phyloP scores from a whole-genome alignment of 1,284 basidiomycete genomes.

The Boletus calvinii region DNA sequence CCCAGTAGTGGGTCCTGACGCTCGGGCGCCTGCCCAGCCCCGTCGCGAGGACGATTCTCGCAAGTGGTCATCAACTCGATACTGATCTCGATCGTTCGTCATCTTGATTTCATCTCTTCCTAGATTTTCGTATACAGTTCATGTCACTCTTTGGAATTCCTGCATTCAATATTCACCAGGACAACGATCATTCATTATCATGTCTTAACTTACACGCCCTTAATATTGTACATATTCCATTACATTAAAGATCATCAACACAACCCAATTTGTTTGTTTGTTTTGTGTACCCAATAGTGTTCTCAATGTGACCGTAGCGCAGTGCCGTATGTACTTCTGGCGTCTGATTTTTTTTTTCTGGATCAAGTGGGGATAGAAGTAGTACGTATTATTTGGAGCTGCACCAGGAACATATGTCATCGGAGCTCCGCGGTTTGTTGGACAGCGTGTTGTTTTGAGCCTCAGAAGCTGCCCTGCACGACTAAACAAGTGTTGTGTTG shows the following conservation, averaged over 20 bases:
- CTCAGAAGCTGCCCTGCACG: constrained; percentile 8
- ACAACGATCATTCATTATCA: constrained; percentile 41
- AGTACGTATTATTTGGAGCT: constrained; percentile 17
- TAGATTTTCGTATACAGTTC: constrained; percentile 38
- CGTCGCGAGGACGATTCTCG: constrained; percentile 43
- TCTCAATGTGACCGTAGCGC: constrained; percentile 21
- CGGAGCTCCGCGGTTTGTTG: constrained; percentile 35
- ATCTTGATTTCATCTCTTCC: constrained; percentile 37
- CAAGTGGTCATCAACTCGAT: constrained; percentile 46
- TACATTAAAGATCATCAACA: constrained; percentile 34
- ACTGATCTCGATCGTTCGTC: constrained; percentile 44
- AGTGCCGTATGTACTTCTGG: constrained; percentile 31
- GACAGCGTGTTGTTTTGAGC: constrained; percentile 1
- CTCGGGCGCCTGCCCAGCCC: constrained; percentile 33
- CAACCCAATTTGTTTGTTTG: constrained; percentile 25
- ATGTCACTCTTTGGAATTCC: constrained; percentile 37
- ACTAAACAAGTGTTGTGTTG: constrained; percentile 9
- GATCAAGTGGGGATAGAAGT: constrained; percentile 21
- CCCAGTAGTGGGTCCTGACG: constrained; percentile 33
- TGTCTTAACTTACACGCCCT: constrained; percentile 37
- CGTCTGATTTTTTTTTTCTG: constrained; percentile 8
- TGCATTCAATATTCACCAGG: constrained; percentile 36
- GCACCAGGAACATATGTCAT: constrained; percentile 11
- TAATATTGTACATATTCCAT: constrained; percentile 39
- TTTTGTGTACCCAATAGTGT: constrained; percentile 29